phyloP scores from a whole-genome alignment of 2,329 filamentous ascomycete species.

The Knufia fluminis region DNA sequence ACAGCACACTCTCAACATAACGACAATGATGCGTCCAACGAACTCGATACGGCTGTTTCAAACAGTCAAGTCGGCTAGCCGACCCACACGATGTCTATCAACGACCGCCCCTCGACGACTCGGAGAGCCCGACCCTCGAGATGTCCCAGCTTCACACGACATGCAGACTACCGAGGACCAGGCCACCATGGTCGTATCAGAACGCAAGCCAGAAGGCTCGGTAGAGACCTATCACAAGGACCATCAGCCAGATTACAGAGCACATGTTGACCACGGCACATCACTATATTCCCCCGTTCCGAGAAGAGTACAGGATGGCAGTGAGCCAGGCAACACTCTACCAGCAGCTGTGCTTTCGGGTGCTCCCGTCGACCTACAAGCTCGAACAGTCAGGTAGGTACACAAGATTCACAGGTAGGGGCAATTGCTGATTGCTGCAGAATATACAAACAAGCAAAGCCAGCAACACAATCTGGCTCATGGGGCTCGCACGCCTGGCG shows the following conservation, averaged over 20 bases:
- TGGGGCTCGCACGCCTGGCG: constrained; percentile 83
- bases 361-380: constrained; percentile 87
- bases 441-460: constrained; percentile 84
- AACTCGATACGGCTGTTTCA: constrained; percentile 23
- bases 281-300: constrained; percentile 88
- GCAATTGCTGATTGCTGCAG: constrained; percentile 38
- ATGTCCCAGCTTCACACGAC: constrained; percentile 28
- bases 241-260: constrained; percentile 73
- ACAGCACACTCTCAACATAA: too few species aligned
- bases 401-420: neutral
- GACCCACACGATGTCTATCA: constrained; percentile 36
- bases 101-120: constrained; percentile 40
- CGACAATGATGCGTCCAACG: constrained; percentile 58
- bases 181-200: constrained; percentile 36
- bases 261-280: constrained; percentile 75
- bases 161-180: constrained; percentile 34
- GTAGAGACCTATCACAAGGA: constrained; percentile 44
- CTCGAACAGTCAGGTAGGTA: constrained; percentile 77
- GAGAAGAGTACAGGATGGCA: constrained; percentile 81
- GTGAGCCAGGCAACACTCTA: constrained; percentile 64
- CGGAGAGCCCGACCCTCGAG: constrained; percentile 31
- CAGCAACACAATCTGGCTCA: constrained; percentile 89
- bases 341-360: constrained; percentile 83
- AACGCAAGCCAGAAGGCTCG: constrained; percentile 34
- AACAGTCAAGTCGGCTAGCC: constrained; percentile 22